A percentile compares a stretch with the other conserved stretches of the same genome.
Conservation (phyloP, 1,284 basidiomycete genomes). For the Leccinum solheimii region DNA sequence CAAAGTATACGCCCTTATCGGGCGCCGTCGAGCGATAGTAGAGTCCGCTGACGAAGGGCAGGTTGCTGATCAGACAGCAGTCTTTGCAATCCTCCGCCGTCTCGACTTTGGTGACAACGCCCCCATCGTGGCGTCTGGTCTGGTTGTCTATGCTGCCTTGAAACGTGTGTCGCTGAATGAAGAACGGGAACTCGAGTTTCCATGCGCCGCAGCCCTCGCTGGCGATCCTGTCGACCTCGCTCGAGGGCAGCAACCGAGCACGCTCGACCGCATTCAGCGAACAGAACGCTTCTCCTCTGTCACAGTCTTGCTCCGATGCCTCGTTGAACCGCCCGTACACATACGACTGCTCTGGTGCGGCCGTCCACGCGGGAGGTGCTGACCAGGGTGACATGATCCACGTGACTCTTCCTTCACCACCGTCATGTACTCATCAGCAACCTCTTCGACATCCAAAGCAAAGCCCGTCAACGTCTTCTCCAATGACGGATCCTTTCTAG, state of each 20-base stretch:
- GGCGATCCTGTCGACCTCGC: constrained; percentile 49
- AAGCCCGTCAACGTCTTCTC: constrained; percentile 58
- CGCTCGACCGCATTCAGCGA: constrained; percentile 33
- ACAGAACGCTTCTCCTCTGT: constrained; percentile 53
- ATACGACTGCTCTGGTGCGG: constrained; percentile 49
- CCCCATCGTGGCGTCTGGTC: constrained; percentile 28
- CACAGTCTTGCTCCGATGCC: constrained; percentile 51
- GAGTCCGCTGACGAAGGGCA: constrained; percentile 61
- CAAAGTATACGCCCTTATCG: constrained; percentile 63
- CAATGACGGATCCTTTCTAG: constrained; percentile 59
- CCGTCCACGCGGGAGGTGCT: constrained; percentile 45
- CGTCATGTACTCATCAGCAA: constrained; percentile 15
- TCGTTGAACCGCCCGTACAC: constrained; percentile 51
- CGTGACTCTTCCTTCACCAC: constrained; percentile 8
- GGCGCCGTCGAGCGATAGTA: constrained; percentile 48
- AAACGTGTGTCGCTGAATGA: constrained; percentile 10
- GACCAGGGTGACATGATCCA: not conserved
- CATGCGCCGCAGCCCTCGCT: constrained; percentile 49
- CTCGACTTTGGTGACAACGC: constrained; percentile 38
- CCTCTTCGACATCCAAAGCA: constrained; percentile 33
- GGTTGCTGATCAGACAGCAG: constrained; percentile 55
- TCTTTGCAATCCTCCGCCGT: constrained; percentile 48
- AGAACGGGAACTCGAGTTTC: constrained; percentile 41
- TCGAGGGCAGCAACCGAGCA: constrained; percentile 44
- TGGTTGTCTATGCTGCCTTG: constrained; percentile 35